Base-by-base conservation (phyloP, 352 stramenopile genomes). In the Globisporangium recalcitrans region DNA sequence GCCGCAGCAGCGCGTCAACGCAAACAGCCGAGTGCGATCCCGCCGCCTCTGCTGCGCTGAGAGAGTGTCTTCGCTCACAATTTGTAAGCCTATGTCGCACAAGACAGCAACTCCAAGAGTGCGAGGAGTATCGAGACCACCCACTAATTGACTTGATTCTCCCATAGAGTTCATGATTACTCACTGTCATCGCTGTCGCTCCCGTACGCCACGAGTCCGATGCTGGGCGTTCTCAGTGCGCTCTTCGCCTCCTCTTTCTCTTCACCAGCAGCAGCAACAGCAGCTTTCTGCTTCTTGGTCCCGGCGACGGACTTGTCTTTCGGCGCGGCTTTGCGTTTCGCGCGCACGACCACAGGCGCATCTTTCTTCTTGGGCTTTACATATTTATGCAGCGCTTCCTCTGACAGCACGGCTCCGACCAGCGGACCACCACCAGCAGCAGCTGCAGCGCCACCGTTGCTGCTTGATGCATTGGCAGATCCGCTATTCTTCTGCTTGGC, bases 111-210 rank as follows among this genome's bases (percentile, higher is more conserved):
- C 29, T 62, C 38, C 38, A 11, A 5, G 5, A 46, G 38, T 46
- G 16, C 10, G 22, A 46, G 38, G 16, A 46, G 38, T 46, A 22
- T 46, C n/a, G n/a, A n/a, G n/a, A n/a, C n/a, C n/a, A n/a, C n/a
- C n/a, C n/a, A 46, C 38, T 22, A 46, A 46, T 6, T 46, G 22
- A 46, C 22, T 21, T 46, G 38, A 46, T 46, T 46, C 11, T 46
- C 6, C 38, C 36, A 46, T 4, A 46, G 38, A 46, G 16, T 46
- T 21, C 10, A 46, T 14, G 16, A 51, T 48, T 62, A 68, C 2
- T 71, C 66, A 54, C 68, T 85, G 46, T 88, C 81, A 48, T 88
- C 81, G 64, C 81, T 93, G 52, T 87, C 82, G 55, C 80, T 88
- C n/a, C 68, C 69, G 54, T 93, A 93, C 14, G 67, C 82, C 51